These are phyloP conservation scores for Ceratobasidium sp. DNA, from an alignment of 1,284 basidiomycete genomes.

Conservation along the genomic window DNA sequence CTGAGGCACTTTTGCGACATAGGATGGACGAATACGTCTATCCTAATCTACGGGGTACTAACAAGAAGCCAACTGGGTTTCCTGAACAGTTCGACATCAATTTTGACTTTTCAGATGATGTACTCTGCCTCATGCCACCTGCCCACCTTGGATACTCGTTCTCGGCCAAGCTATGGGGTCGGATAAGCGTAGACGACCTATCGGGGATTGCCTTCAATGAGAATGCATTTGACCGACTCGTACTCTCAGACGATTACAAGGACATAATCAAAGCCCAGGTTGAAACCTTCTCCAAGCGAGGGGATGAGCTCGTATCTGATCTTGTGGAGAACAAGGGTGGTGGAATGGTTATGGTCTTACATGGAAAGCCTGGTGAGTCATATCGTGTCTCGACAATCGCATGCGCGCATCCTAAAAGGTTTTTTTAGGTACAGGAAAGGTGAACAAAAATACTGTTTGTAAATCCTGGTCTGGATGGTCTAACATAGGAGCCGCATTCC, in stretches of 20 bases:
- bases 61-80: background rate
- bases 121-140: constrained; percentile 22
- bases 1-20: background rate
- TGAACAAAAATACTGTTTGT: background rate
- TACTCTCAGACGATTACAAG: constrained; percentile 22
- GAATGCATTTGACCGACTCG: constrained; percentile 19
- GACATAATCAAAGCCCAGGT: constrained; percentile 29
- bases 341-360: constrained; percentile 26
- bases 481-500: background rate
- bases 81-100: constrained; percentile 25
- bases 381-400: background rate
- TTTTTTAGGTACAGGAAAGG: constrained; percentile 25
- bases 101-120: constrained; percentile 17
- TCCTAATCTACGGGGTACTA: background rate
- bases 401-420: background rate
- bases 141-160: constrained; percentile 32
- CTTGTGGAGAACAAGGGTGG: constrained; percentile 7
- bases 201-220: constrained; percentile 11
- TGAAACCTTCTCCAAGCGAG: background rate
- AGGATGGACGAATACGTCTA: constrained; percentile 4
- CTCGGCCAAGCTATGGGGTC: constrained; percentile 21
- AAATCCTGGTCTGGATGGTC: background rate
- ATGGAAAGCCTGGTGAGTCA: constrained; percentile 26
- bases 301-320: background rate
- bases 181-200: constrained; percentile 9